Evolutionary conservation across 768 basidiomycete species (phyloP).

Genomic region (Serendipita sp.): DNA sequence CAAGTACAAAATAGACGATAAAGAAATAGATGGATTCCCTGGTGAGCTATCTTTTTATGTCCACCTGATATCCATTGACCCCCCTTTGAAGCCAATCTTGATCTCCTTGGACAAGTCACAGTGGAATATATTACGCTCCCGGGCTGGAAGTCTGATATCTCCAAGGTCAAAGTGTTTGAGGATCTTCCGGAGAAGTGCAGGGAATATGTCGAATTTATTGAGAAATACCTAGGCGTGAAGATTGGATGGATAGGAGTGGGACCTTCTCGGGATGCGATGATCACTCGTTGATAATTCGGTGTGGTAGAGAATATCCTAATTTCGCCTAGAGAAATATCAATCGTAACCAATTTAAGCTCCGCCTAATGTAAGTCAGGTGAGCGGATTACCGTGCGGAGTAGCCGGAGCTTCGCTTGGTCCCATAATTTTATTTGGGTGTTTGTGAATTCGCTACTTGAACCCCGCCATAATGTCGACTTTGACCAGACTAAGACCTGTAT

Average conservation of each 20-base stretch:
- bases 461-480: background rate
- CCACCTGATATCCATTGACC: too few species aligned
- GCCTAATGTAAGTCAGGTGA: background rate
- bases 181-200: constrained; percentile 72
- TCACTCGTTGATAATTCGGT: constrained; percentile 16
- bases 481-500: background rate
- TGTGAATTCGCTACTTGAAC: too few species aligned
- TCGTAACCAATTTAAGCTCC: too few species aligned
- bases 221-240: constrained; percentile 51
- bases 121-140: constrained; percentile 81
- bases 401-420: background rate
- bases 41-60: constrained; percentile 31
- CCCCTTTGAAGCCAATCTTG: constrained; percentile 68
- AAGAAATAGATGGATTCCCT: constrained; percentile 72
- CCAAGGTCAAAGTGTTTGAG: constrained; percentile 42
- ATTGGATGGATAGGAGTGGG: constrained; percentile 92
- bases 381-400: background rate
- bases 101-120: constrained; percentile 57
- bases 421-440: too few species aligned
- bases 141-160: constrained; percentile 80
- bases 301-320: background rate
- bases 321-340: too few species aligned
- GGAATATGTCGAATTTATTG: constrained; percentile 78
- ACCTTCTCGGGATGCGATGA: constrained; percentile 70
- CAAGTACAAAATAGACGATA: constrained; percentile 62